Evolutionary conservation across 805 yeast species (phyloP).

Genomic region (Lipomyces mesembrius): DNA sequence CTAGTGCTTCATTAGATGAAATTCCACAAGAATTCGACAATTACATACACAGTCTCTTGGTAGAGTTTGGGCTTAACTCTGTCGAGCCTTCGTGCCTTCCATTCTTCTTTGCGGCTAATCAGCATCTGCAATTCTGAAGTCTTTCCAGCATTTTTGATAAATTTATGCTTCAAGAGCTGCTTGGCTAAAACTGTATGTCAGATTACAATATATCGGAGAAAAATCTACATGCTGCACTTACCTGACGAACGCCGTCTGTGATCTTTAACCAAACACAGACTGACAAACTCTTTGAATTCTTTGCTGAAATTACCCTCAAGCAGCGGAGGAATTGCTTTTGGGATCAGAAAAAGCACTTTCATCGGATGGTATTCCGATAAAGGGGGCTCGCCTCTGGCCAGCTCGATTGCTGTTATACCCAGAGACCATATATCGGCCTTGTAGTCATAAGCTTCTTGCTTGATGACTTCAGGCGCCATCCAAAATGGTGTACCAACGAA

Average conservation of each 20-base stretch:
- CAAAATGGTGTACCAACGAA: slow-evolving; percentile 68
- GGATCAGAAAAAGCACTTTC: slow-evolving; percentile 59
- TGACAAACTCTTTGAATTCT: slow-evolving; percentile 72
- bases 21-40: not conserved
- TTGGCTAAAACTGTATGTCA: slow-evolving; percentile 48
- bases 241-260: slow-evolving; percentile 65
- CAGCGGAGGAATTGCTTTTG: slow-evolving; percentile 55
- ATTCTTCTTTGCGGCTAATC: slow-evolving; percentile 52
- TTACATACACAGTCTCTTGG: slow-evolving; percentile 46
- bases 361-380: slow-evolving; percentile 58
- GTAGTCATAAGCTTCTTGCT: slow-evolving; percentile 76
- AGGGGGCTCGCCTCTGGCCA: slow-evolving; percentile 76
- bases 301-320: slow-evolving; percentile 48
- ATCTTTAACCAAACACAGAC: slow-evolving; percentile 69
- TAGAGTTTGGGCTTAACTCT: slow-evolving; percentile 41
- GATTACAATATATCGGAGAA: not conserved
- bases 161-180: slow-evolving; percentile 66
- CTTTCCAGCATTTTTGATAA: slow-evolving; percentile 53
- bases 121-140: slow-evolving; percentile 48
- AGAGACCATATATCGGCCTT: slow-evolving; percentile 81
- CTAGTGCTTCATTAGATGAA: not conserved
- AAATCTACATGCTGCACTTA: not conserved
- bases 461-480: slow-evolving; percentile 99
- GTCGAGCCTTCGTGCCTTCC: slow-evolving; percentile 50
- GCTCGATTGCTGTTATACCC: slow-evolving; percentile 77